These are phyloP conservation scores for Candida freyschussii DNA, from an alignment of 1,139 yeast species.

Conservation along the genomic window DNA sequence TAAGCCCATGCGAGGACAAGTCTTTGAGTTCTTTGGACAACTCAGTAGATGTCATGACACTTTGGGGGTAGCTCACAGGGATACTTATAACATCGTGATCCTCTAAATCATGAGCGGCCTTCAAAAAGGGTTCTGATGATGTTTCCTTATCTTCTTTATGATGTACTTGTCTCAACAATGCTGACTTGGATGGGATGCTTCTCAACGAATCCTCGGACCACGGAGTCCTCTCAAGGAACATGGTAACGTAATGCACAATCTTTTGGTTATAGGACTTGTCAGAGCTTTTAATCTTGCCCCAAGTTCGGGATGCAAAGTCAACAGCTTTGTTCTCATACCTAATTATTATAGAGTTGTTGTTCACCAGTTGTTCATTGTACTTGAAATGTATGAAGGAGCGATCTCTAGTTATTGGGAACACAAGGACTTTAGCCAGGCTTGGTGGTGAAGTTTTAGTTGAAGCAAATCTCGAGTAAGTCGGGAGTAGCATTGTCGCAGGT, in stretches of 20 bases:
- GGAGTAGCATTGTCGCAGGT: too few species aligned
- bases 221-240: constrained; percentile 39
- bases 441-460: constrained; percentile 5
- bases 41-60: constrained; percentile 19
- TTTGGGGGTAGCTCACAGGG: constrained; percentile 26
- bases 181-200: constrained; percentile 41
- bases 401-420: constrained; percentile 56
- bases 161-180: constrained; percentile 22
- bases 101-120: constrained; percentile 1
- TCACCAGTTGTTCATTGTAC: constrained; percentile 39
- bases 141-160: background rate
- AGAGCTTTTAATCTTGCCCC: constrained; percentile 40
- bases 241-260: constrained; percentile 37
- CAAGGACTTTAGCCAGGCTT: constrained; percentile 27
- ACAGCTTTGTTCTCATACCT: constrained; percentile 36
- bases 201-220: constrained; percentile 50
- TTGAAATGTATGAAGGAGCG: constrained; percentile 57
- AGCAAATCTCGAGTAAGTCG: too few species aligned
- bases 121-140: constrained; percentile 1
- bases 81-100: constrained; percentile 8
- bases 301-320: constrained; percentile 41
- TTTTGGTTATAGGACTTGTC: constrained; percentile 38
- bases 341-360: constrained; percentile 28
- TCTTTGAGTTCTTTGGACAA: constrained; percentile 24
- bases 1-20: constrained; percentile 34